Evolutionary conservation across 805 yeast genomes (phyloP), one percentile per base, ranked within the genome.

Genomic region (Ogataea siamensis): DNA sequence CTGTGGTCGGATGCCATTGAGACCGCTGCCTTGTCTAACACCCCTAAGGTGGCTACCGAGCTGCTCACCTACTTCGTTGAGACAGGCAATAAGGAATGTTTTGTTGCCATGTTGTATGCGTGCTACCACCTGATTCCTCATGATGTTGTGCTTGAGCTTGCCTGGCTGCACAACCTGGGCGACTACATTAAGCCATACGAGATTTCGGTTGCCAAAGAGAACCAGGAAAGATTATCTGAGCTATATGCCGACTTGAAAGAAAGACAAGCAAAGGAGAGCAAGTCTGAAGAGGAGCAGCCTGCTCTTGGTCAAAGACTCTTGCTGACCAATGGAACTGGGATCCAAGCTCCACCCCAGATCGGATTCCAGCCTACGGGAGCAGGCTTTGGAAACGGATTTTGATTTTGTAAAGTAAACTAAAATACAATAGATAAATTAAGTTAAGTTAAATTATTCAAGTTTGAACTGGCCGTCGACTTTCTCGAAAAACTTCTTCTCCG

Each of bases 11-110:
- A 89, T 63, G 89, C 96, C 46, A 84, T 93, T 58, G 86, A 79
- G 58, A 89, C 98, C 7, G 96, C 96, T 16, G 79, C 96, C 12
- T 67, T 80, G 41, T 88, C 97, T 13, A 76, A 77, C 46, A 81
- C 82, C 49, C 56, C 76, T 8, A 88, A 85, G 60, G 83, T 91
- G 57, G 89, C 95, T 23, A 91, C 87, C 62, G 98, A 93, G 43
- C 70, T 87, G 48, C 69, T 93, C 61, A 75, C 83, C 37, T 93
- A 91, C 68, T 93, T 93, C 63, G 97, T 93, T 43, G 97, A 91
- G 54, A 87, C 95, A 26, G 98, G 96, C 51, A 93, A 93, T 68
- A 87, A 83, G 64, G 99, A 93, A 70, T 86, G 96, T 55, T 85
- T 87, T 59, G 83, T 88, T 54, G 97, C 96, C 5, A 76, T 89